These are phyloP conservation scores for Bruguiera parviflora DNA, from an alignment of 345 rosid species.

Conservation along the genomic window DNA sequence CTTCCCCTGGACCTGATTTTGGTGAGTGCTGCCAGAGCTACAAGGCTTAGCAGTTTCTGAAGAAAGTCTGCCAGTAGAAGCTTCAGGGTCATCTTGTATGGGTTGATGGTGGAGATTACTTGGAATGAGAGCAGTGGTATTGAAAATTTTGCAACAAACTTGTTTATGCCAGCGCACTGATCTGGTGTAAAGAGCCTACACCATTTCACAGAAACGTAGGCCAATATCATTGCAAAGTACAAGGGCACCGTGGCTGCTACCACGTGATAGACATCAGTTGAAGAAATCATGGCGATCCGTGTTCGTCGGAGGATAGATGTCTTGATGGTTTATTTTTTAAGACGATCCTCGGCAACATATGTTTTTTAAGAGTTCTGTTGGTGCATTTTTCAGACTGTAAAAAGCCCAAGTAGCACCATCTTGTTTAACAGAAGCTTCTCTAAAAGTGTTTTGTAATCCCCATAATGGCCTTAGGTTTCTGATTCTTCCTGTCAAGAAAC, in stretches of 20 bases:
- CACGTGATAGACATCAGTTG: slow-evolving; percentile 64
- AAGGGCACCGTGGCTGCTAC: slow-evolving; percentile 75
- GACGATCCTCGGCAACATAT: slow-evolving; percentile 13
- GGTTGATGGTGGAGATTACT: slow-evolving; percentile 63
- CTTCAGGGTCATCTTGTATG: slow-evolving; percentile 64
- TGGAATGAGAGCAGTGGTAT: slow-evolving; percentile 79
- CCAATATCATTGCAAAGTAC: slow-evolving; percentile 69
- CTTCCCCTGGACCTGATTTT: slow-evolving; percentile 50
- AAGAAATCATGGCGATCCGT: slow-evolving; percentile 48
- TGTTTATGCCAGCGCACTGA: slow-evolving; percentile 89
- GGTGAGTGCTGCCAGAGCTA: slow-evolving; percentile 34
- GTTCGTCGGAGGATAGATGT: slow-evolving; percentile 1
- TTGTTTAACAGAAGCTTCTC: slow-evolving; percentile 29
- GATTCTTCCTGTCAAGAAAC: background rate
- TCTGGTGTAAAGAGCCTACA: slow-evolving; percentile 67
- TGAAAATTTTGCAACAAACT: slow-evolving; percentile 80
- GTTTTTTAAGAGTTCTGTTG: slow-evolving; percentile 18
- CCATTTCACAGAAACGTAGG: slow-evolving; percentile 66
- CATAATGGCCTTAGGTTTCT: slow-evolving; percentile 28
- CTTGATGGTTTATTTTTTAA: background rate
- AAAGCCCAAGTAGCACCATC: slow-evolving; percentile 22
- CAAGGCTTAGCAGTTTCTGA: slow-evolving; percentile 57
- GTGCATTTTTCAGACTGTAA: slow-evolving; percentile 29
- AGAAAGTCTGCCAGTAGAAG: slow-evolving; percentile 59
- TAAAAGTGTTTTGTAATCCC: slow-evolving; percentile 23